Percentiles rank a stretch among this genome's conserved stretches.
These are phyloP conservation scores for Arthonia radiata DNA, from an alignment of 495 filamentous ascomycete species.

Conservation along the genomic window DNA sequence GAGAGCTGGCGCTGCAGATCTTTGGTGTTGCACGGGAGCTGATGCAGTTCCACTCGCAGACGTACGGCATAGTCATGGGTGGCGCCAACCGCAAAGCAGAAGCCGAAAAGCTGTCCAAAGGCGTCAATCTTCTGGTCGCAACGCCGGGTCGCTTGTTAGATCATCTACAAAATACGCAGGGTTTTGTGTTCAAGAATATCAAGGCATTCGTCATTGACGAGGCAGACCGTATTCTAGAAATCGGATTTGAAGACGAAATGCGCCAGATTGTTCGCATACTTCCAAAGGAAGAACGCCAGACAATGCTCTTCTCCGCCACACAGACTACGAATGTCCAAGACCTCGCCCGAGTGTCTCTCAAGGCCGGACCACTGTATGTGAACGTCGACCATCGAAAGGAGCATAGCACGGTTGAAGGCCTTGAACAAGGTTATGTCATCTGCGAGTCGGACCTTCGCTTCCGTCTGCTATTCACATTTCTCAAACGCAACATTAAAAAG, in stretches of 20 bases:
- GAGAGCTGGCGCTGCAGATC: constrained; percentile 86
- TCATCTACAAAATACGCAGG: constrained; percentile 79
- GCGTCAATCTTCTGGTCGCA: constrained; percentile 81
- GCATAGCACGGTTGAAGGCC: constrained; percentile 64
- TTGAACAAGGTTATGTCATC: constrained; percentile 88
- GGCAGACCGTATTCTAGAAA: constrained; percentile 81
- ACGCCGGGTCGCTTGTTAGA: constrained; percentile 85
- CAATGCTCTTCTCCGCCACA: constrained; percentile 91
- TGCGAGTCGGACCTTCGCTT: constrained; percentile 88
- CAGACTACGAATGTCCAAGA: constrained; percentile 98
- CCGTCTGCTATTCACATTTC: constrained; percentile 80
- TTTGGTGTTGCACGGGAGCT: constrained; percentile 87
- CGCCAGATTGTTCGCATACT: constrained; percentile 89
- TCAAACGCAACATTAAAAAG: constrained; percentile 75
- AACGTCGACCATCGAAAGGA: constrained; percentile 67
- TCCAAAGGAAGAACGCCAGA: constrained; percentile 70
- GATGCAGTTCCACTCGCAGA: constrained; percentile 71
- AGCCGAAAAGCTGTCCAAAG: constrained; percentile 81
- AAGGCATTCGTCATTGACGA: constrained; percentile 76
- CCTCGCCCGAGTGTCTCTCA: constrained; percentile 74
- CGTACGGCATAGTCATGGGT: constrained; percentile 86
- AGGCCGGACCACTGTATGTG: constrained; percentile 83
- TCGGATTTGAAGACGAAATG: constrained; percentile 98
- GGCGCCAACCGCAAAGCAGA: constrained; percentile 80
- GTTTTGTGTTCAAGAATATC: constrained; percentile 84